These are phyloP conservation scores for Solanum aculeatissimum DNA, from an alignment of 305 asterid species.

Conservation along the genomic window DNA sequence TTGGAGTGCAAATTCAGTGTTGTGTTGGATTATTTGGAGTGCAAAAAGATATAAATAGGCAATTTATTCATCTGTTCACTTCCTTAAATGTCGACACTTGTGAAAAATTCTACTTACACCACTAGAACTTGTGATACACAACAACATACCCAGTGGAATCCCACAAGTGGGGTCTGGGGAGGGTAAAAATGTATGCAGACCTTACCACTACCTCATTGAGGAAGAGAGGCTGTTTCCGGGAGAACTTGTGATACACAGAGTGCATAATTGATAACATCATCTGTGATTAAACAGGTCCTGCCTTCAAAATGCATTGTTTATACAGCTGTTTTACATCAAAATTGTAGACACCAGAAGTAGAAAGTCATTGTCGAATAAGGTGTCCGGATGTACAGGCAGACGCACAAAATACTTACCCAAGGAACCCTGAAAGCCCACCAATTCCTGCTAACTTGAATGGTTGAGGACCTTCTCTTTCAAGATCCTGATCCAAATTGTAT, in stretches of 20 bases:
- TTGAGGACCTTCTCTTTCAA: slow-evolving; percentile 85
- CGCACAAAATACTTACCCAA: slow-evolving; percentile 47
- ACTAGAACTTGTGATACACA: background rate
- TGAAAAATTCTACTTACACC: background rate
- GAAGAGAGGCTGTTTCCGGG: no score
- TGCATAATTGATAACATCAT: background rate
- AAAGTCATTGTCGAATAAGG: background rate
- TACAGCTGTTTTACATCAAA: background rate
- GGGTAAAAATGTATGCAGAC: no score
- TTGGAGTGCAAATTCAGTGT: no score
- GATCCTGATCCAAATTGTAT: slow-evolving; percentile 46
- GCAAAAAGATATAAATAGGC: background rate
- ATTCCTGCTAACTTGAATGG: slow-evolving; percentile 92
- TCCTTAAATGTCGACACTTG: background rate
- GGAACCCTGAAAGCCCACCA: slow-evolving; percentile 93
- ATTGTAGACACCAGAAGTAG: background rate
- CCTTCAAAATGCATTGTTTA: background rate
- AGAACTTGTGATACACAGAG: background rate
- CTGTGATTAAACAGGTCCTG: background rate
- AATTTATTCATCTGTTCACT: background rate
- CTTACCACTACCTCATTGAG: no score
- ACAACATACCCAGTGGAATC: no score
- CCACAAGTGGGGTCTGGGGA: no score
- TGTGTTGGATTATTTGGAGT: no score
- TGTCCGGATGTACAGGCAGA: background rate